phyloP scores from a whole-genome alignment of 169 alveolate genomes.

The Babesia ovis region DNA sequence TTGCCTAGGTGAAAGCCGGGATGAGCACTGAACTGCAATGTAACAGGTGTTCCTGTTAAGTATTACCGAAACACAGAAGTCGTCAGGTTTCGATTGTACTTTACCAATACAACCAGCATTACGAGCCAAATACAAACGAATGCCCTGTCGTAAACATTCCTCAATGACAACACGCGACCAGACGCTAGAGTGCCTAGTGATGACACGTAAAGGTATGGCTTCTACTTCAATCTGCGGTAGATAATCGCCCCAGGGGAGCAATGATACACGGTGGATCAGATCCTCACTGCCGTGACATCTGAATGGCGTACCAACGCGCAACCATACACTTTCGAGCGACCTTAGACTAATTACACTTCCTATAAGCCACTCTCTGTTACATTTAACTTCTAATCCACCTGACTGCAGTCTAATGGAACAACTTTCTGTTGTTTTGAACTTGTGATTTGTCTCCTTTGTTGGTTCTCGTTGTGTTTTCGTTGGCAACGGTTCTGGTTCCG shows the following conservation, averaged over 20 bases:
- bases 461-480: neutral
- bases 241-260: constrained; percentile 49
- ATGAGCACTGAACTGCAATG: constrained; percentile 63
- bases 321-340: constrained; percentile 66
- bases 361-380: constrained; percentile 60
- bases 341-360: constrained; percentile 22
- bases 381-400: constrained; percentile 66
- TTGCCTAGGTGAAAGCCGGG: constrained; percentile 59
- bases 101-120: neutral
- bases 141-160: constrained; percentile 38
- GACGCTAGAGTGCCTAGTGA: constrained; percentile 47
- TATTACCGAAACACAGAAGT: constrained; percentile 53
- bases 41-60: constrained; percentile 69
- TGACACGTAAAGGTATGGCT: constrained; percentile 38
- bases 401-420: constrained; percentile 36
- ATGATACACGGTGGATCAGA: constrained; percentile 20
- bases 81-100: neutral
- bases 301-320: constrained; percentile 66
- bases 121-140: constrained; percentile 3
- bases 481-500: neutral
- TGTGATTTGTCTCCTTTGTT: neutral
- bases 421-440: neutral
- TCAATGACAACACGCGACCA: constrained; percentile 56
- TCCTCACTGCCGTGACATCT: constrained; percentile 56
- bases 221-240: constrained; percentile 18